Percentiles rank a stretch among this genome's conserved stretches.
These are phyloP conservation scores for Magnusiomyces clavatus DNA, from an alignment of 1,139 yeast species.

Conservation along the genomic window DNA sequence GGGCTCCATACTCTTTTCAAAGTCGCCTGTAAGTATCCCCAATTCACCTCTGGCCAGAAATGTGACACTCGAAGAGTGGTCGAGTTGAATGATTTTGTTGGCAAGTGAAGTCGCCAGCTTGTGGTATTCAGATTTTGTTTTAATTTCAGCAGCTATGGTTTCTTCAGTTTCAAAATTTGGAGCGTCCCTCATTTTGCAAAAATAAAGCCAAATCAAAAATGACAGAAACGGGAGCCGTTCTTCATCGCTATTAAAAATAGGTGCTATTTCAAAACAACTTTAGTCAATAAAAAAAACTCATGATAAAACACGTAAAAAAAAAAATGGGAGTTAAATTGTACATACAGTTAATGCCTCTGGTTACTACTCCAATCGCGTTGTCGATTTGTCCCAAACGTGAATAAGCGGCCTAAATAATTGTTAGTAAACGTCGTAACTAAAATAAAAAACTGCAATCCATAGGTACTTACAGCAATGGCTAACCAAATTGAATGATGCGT, in stretches of 20 bases:
- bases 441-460: too few relatives aligned
- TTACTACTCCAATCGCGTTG: slow-evolving; percentile 59
- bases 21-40: slow-evolving; percentile 53
- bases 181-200: slow-evolving; percentile 42
- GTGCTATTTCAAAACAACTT: slow-evolving; percentile 11
- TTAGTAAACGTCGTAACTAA: too few relatives aligned
- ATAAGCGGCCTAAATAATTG: slow-evolving; percentile 48
- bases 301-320: slow-evolving; percentile 1
- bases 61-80: slow-evolving; percentile 41
- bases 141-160: slow-evolving; percentile 11
- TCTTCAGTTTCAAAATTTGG: slow-evolving; percentile 24
- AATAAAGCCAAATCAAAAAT: slow-evolving; percentile 67
- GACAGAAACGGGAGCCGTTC: slow-evolving; percentile 52
- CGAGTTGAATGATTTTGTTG: slow-evolving; percentile 30
- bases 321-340: background rate
- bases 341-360: slow-evolving; percentile 42
- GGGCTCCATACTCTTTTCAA: slow-evolving; percentile 48
- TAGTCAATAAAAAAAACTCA: background rate
- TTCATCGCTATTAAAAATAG: slow-evolving; percentile 35
- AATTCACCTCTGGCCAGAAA: slow-evolving; percentile 52
- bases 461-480: slow-evolving; percentile 45
- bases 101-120: slow-evolving; percentile 27
- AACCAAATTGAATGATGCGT: slow-evolving; percentile 78
- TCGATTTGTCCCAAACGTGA: slow-evolving; percentile 50
- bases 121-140: slow-evolving; percentile 23